These are phyloP conservation scores for Wickerhamiella spandovensis DNA, from an alignment of 805 yeast genomes.

Conservation along the genomic window DNA sequence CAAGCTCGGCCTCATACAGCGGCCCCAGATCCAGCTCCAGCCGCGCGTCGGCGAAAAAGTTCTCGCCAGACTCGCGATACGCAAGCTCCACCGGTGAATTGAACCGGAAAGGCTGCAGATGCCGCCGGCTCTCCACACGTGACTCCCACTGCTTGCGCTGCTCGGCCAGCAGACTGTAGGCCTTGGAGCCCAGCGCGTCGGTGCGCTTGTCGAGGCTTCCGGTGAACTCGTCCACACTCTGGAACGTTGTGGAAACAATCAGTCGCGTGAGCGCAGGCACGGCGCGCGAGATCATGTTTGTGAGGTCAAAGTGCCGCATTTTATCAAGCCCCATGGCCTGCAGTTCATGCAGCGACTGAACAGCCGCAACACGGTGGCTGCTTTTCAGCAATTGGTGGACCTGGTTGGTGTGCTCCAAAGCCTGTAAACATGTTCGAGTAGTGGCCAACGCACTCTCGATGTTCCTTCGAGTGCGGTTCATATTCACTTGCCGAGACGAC, in stretches of 20 bases:
- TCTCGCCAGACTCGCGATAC: constrained; percentile 43
- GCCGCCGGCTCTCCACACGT: constrained; percentile 32
- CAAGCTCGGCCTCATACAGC: constrained; percentile 69
- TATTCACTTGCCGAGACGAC: constrained; percentile 12
- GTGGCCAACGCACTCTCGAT: constrained; percentile 60
- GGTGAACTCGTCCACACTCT: constrained; percentile 50
- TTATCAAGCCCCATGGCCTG: constrained; percentile 56
- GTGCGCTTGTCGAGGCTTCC: constrained; percentile 29
- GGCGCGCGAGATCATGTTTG: constrained; percentile 57
- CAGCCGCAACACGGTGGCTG: constrained; percentile 70
- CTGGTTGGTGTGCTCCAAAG: constrained; percentile 73
- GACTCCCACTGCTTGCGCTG: constrained; percentile 51
- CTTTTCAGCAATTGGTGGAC: constrained; percentile 68
- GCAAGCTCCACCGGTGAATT: constrained; percentile 80
- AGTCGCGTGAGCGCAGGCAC: constrained; percentile 62
- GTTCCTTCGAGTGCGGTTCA: constrained; percentile 32
- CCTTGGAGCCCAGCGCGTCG: constrained; percentile 40
- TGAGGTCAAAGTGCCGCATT: constrained; percentile 54
- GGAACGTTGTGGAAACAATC: constrained; percentile 57
- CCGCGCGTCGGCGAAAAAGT: constrained; percentile 33
- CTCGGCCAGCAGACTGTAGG: constrained; percentile 39
- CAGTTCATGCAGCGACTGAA: constrained; percentile 67
- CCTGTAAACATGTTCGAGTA: constrained; percentile 61
- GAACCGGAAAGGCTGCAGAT: constrained; percentile 45
- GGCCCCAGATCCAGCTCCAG: constrained; percentile 50